Base-by-base conservation (phyloP, 257 asterid genomes). In the Solanum sejunctum region DNA sequence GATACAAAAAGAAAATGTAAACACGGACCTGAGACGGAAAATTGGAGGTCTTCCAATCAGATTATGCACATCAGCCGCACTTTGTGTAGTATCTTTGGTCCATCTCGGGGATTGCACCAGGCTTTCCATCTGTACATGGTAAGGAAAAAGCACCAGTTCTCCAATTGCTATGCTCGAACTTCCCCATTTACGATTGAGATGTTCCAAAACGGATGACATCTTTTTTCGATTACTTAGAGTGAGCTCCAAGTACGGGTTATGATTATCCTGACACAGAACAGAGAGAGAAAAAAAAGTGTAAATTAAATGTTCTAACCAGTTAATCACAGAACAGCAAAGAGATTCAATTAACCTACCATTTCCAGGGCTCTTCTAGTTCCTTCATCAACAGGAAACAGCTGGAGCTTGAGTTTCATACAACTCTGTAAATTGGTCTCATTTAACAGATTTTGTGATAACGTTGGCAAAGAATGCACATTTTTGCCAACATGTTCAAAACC, bases 111-210 rank as follows among this genome's bases (percentile, higher is more conserved):
- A 92, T 70, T 91, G 98, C 87, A 86, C 88, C 87, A 90, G 81
- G 88, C 91, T 93, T 86, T 89, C 94, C 86, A 85, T 86, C 61
- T 90, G 92, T 41, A 91, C 94, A 92, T 90, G 90, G 88, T 93
- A 95, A 69, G 99, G 99, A 71, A 97, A 91, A 83, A 97, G 97
- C 88, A 92, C 89, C 81, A 97, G 89, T 52, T 97, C 98, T 83
- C 93, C 91, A 79, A 85, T 67, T 70, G 89, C 88, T 55, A 86
- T 63, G 86, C 88, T 92, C 32, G 97, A 88, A 85, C 85, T 90
- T 43, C 99, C 97, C 99, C 99, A 97, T 90, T 95, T 97, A 85
- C 95, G 96, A 86, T 92, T 89, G 81, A 97, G 97, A 91, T 97
- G 99, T 83, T 97, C 99, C 88, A 95, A 32, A 28, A 97, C 90